A percentile compares a stretch with the other conserved stretches of the same genome.
Evolutionary conservation across 306 rosid genomes (phyloP).

Genomic region (Biancaea sappan): DNA sequence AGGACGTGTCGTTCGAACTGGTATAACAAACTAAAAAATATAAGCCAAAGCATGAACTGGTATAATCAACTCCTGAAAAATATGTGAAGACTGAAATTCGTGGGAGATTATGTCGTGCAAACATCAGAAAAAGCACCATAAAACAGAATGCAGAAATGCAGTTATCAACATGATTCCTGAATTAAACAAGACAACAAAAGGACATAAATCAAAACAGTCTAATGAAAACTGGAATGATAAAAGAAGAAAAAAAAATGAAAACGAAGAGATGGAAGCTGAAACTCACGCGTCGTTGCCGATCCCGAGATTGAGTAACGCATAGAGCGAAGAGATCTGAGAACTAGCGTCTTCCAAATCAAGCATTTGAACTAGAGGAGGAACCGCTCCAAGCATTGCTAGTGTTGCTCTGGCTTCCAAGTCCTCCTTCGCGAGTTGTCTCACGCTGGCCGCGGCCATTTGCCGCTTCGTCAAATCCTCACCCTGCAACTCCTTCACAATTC

Average conservation of each 20-base stretch:
- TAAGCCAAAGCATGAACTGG: not conserved
- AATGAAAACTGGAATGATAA: not conserved
- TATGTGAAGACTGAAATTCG: not conserved
- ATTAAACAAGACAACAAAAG: not conserved
- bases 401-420: conserved; percentile 66
- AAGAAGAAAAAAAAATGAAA: not conserved
- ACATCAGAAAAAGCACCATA: not conserved
- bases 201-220: not conserved
- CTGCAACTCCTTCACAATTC: conserved; percentile 62
- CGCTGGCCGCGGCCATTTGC: conserved; percentile 61
- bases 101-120: not conserved
- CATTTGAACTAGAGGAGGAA: conserved; percentile 91
- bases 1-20: not conserved
- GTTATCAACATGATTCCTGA: not conserved
- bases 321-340: conserved; percentile 86
- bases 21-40: not conserved
- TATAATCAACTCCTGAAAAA: not conserved
- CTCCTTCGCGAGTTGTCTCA: conserved; percentile 78
- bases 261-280: not conserved
- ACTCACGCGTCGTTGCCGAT: conserved; percentile 92
- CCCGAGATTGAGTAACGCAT: conserved; percentile 93
- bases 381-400: conserved; percentile 88
- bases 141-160: not conserved
- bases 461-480: conserved; percentile 51
- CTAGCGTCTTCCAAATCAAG: conserved; percentile 62